Percentiles rank a stretch among this genome's conserved stretches.
phyloP scores from a whole-genome alignment of 1,139 yeast genomes.

The Barnettozyma hawaiiensis region DNA sequence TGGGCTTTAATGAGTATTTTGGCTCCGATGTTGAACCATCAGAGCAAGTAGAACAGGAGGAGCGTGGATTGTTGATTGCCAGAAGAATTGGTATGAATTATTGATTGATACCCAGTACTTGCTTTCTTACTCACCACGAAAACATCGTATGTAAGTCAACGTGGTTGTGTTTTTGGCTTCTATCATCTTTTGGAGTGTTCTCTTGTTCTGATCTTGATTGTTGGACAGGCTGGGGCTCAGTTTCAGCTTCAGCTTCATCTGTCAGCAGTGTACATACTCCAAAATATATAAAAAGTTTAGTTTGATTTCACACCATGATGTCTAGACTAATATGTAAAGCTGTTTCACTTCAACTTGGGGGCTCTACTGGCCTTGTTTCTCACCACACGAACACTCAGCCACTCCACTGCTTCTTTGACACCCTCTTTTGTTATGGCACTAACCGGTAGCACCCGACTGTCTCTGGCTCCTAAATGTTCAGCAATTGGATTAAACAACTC shows the following conservation, averaged over 20 bases:
- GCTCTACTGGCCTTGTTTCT: slow-evolving; percentile 72
- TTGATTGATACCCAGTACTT: too few species aligned
- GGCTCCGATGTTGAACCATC: slow-evolving; percentile 13
- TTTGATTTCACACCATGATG: not conserved
- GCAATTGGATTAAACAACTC: slow-evolving; percentile 77
- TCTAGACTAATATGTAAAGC: not conserved
- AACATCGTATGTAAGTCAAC: too few species aligned
- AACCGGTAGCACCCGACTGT: slow-evolving; percentile 82
- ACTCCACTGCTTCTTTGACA: slow-evolving; percentile 77
- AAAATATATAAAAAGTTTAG: too few species aligned
- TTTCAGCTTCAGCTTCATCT: too few species aligned
- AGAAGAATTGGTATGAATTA: slow-evolving; percentile 26
- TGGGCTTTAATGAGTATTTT: slow-evolving; percentile 25
- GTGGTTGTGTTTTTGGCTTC: too few species aligned
- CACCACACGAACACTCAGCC: slow-evolving; percentile 74
- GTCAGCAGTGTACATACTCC: too few species aligned
- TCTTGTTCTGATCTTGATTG: too few species aligned
- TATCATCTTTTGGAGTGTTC: too few species aligned
- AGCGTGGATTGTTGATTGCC: slow-evolving; percentile 2
- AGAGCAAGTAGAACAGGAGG: slow-evolving; percentile 9
- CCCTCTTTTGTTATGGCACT: slow-evolving; percentile 88
- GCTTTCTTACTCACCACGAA: too few species aligned
- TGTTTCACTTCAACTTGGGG: slow-evolving; percentile 38
- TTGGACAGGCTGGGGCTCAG: too few species aligned
- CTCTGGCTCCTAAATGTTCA: slow-evolving; percentile 81